phyloP scores from a whole-genome alignment of 257 asterid species.

The Solanum rostratum region DNA sequence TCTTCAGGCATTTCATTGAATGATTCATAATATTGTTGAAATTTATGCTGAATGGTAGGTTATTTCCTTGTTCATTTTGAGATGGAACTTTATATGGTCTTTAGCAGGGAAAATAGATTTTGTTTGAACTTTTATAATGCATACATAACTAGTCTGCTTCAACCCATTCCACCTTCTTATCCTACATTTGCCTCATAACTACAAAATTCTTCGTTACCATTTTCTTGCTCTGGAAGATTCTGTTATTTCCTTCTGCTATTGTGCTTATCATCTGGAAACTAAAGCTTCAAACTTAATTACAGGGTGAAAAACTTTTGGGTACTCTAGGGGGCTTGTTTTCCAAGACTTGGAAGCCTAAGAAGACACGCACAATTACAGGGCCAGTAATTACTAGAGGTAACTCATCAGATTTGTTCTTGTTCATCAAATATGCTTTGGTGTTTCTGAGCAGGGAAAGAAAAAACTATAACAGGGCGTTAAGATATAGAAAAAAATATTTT shows the following conservation, averaged over 20 bases:
- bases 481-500: background rate
- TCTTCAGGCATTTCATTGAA: background rate
- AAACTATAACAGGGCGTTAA: background rate
- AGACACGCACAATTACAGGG: constrained; percentile 57
- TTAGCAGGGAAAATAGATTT: background rate
- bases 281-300: constrained; percentile 12
- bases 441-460: background rate
- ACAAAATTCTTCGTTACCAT: background rate
- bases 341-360: constrained; percentile 92
- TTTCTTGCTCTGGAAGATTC: background rate
- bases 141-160: background rate
- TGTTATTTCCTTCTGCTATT: background rate
- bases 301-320: constrained; percentile 97
- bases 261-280: background rate
- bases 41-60: background rate
- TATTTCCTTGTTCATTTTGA: background rate
- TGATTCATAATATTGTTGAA: background rate
- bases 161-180: background rate
- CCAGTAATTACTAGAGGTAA: constrained; percentile 60
- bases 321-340: constrained; percentile 90
- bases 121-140: background rate
- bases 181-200: background rate
- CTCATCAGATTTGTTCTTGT: background rate
- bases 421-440: background rate
- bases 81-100: background rate